phyloP scores from a whole-genome alignment of 352 stramenopile species.

The Phytophthora tubulina region DNA sequence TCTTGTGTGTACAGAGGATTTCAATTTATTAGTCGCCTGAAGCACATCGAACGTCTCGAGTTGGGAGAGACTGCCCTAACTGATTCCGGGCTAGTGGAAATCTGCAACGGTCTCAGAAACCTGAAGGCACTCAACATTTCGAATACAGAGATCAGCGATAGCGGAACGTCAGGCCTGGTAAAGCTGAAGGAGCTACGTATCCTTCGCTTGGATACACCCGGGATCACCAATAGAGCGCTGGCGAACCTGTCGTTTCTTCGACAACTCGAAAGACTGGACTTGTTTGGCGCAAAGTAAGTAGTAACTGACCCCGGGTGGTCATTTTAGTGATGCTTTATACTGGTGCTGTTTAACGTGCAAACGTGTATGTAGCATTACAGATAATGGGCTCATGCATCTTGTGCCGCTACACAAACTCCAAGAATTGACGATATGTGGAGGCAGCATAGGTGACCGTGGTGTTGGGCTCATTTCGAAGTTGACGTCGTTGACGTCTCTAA shows the following conservation, averaged over 20 bases:
- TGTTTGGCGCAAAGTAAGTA: constrained; percentile 79
- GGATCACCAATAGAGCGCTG: constrained; percentile 74
- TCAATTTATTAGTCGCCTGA: constrained; percentile 73
- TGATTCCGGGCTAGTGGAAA: constrained; percentile 64
- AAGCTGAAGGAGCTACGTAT: constrained; percentile 65
- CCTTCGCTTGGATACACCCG: constrained; percentile 69
- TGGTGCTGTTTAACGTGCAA: too few species aligned
- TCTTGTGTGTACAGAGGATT: constrained; percentile 52
- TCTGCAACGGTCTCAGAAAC: constrained; percentile 57
- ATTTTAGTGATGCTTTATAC: too few species aligned
- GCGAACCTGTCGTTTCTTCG: constrained; percentile 62
- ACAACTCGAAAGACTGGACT: constrained; percentile 65
- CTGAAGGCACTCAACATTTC: constrained; percentile 74
- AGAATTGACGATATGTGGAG: constrained; percentile 75
- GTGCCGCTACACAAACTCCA: constrained; percentile 57
- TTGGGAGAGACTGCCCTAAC: constrained; percentile 71
- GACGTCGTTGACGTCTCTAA: constrained; percentile 76
- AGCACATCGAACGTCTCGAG: constrained; percentile 62
- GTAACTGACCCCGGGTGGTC: neutral
- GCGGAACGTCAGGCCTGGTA: constrained; percentile 54
- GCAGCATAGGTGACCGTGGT: constrained; percentile 72
- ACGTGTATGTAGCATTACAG: constrained; percentile 54
- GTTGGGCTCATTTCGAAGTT: constrained; percentile 83
- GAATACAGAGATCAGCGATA: constrained; percentile 76
- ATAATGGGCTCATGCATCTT: constrained; percentile 76